Conservation (phyloP, 1,284 basidiomycete genomes). For the Apiotrichum akiyoshidainum region DNA sequence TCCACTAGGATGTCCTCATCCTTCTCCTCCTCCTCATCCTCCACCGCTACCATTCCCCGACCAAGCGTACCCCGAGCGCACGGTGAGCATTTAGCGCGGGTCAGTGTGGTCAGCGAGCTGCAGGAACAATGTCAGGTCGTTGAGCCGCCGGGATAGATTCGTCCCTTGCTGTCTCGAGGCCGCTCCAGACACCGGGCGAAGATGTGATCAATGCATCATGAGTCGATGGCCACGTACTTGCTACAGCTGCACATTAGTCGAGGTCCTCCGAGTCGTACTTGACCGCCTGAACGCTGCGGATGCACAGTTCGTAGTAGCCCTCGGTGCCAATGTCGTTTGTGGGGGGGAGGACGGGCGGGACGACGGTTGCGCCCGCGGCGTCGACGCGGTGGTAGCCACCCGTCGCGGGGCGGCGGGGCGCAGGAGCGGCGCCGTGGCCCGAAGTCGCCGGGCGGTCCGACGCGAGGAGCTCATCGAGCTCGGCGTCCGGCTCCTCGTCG, state of each 20-base stretch:
- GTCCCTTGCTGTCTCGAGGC: no score
- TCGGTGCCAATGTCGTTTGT: constrained; percentile 17
- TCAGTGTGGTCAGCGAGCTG: no score
- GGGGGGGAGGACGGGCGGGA: constrained; percentile 6
- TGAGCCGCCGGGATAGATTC: no score
- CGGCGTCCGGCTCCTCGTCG: constrained; percentile 28
- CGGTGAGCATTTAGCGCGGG: no score
- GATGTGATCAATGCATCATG: no score
- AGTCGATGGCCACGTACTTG: no score
- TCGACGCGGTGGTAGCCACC: constrained; percentile 37
- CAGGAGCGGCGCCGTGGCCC: not conserved
- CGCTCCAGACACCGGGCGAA: no score
- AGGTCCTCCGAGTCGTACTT: constrained; percentile 40
- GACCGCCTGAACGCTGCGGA: constrained; percentile 49
- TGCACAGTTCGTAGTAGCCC: constrained; percentile 53
- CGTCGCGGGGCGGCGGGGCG: not conserved
- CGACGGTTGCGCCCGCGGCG: not conserved
- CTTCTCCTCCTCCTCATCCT: no score
- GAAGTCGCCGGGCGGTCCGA: constrained; percentile 15
- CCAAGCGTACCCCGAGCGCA: no score
- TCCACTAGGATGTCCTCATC: constrained; percentile 57
- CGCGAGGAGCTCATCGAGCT: constrained; percentile 32
- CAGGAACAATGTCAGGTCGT: no score
- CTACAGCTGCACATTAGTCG: not conserved
- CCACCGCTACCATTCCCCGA: no score